Conservation (phyloP, 2,329 filamentous ascomycete genomes). For the Aspergillus ruber region DNA sequence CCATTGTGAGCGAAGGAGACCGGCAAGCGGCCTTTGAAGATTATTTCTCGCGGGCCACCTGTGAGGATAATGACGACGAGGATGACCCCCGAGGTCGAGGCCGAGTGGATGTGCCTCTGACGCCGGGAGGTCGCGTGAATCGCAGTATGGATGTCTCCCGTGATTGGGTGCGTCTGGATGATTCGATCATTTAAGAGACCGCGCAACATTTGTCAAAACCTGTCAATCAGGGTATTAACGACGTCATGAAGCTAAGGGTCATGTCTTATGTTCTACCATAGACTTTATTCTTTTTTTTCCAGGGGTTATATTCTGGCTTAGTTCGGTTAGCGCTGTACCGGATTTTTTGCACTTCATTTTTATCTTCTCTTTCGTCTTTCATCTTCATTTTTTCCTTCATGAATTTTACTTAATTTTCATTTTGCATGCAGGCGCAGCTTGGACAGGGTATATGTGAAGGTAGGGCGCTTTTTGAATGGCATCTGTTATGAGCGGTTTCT, state of each 20-base stretch:
- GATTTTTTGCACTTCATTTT: neutral
- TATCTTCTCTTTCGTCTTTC: neutral
- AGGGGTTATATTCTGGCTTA: neutral
- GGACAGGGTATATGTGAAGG: neutral
- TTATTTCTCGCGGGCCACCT: slow-evolving; percentile 69
- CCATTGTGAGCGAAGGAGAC: slow-evolving; percentile 63
- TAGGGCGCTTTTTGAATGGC: neutral
- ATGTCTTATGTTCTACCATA: neutral
- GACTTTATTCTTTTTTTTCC: too few species aligned
- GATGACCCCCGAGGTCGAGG: slow-evolving; percentile 39
- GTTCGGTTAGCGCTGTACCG: too few species aligned
- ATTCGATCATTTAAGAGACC: slow-evolving; percentile 17
- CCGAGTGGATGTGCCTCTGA: slow-evolving; percentile 54
- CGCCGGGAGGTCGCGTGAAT: slow-evolving; percentile 56
- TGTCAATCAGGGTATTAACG: slow-evolving; percentile 3
- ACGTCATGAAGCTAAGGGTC: slow-evolving; percentile 4
- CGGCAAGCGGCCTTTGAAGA: slow-evolving; percentile 68
- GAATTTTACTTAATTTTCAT: neutral
- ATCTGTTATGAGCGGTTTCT: neutral
- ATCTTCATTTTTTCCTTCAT: neutral
- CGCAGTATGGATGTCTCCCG: slow-evolving; percentile 59
- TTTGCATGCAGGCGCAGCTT: neutral
- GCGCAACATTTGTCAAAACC: slow-evolving; percentile 1
- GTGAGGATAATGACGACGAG: slow-evolving; percentile 57
- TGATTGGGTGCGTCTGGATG: slow-evolving; percentile 44